A percentile compares a stretch with the other conserved stretches of the same genome.
Evolutionary conservation across 2,329 filamentous ascomycete species (phyloP).

Genomic region (Aureobasidium zeae): DNA sequence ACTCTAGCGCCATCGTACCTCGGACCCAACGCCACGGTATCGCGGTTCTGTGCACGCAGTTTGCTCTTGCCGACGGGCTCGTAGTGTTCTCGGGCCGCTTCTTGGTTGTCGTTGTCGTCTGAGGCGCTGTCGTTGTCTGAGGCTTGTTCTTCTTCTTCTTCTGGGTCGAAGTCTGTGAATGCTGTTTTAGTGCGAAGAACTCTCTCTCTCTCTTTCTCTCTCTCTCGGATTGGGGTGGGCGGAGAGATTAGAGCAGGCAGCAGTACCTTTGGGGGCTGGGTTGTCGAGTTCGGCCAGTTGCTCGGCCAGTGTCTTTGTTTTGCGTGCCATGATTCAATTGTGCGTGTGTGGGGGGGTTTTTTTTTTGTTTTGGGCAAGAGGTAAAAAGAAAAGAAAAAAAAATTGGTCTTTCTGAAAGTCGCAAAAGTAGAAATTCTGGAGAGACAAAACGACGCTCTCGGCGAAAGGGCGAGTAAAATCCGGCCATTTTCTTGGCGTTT

Average conservation of each 20-base stretch:
- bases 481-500: too few species aligned
- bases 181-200: neutral
- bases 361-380: neutral
- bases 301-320: conserved; percentile 15
- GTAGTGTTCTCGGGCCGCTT: conserved; percentile 75
- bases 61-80: conserved; percentile 74
- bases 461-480: too few species aligned
- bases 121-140: conserved; percentile 35
- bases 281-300: conserved; percentile 25
- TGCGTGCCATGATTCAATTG: conserved; percentile 17
- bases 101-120: conserved; percentile 37
- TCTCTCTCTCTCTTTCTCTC: conserved; percentile 1
- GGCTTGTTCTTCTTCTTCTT: conserved; percentile 52
- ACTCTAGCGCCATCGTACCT: conserved; percentile 72
- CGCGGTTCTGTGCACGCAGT: conserved; percentile 65
- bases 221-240: neutral
- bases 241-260: neutral
- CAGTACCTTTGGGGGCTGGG: conserved; percentile 26
- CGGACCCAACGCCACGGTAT: conserved; percentile 60
- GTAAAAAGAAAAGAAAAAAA: conserved; percentile 6
- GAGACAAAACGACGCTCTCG: too few species aligned
- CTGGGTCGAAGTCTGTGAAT: conserved; percentile 68
- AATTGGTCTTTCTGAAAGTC: conserved; percentile 9
- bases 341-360: too few species aligned
- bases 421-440: too few species aligned